Conservation (phyloP, 805 yeast species). For the Hermanozyma aechmeae region DNA sequence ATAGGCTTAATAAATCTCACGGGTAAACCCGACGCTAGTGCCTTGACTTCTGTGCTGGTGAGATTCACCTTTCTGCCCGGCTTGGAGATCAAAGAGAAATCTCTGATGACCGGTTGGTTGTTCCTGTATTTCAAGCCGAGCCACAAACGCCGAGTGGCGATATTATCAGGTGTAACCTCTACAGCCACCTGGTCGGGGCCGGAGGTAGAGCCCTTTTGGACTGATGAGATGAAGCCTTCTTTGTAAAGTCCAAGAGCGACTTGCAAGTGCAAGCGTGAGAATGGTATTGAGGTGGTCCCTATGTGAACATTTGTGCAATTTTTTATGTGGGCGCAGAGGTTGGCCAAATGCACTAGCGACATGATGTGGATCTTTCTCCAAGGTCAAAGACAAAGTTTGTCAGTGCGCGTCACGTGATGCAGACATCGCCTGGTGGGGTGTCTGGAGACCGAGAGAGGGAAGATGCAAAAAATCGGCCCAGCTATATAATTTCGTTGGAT, state of each 20-base stretch:
- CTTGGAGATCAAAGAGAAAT: constrained; percentile 66
- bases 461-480: too few relatives aligned
- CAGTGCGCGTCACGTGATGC: too few relatives aligned
- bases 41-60: constrained; percentile 52
- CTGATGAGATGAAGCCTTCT: constrained; percentile 79
- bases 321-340: constrained; percentile 81
- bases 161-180: constrained; percentile 79
- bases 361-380: too few relatives aligned
- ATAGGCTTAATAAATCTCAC: constrained; percentile 72
- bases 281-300: constrained; percentile 73
- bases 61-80: constrained; percentile 75
- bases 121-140: constrained; percentile 82
- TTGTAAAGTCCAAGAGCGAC: constrained; percentile 78
- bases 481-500: too few relatives aligned
- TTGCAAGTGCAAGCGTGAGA: constrained; percentile 72
- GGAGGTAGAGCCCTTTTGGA: constrained; percentile 72
- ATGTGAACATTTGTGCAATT: constrained; percentile 73
- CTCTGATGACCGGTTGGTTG: constrained; percentile 64
- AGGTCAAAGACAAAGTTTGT: too few relatives aligned
- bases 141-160: constrained; percentile 85
- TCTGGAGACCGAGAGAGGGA: too few relatives aligned
- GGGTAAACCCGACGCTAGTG: constrained; percentile 66
- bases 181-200: constrained; percentile 78
- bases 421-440: too few relatives aligned
- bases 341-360: constrained; percentile 81